Evolutionary conservation across 2,329 filamentous ascomycete species (phyloP), one percentile per base, ranked within the genome.

Genomic region (Penicillium crustosum): DNA sequence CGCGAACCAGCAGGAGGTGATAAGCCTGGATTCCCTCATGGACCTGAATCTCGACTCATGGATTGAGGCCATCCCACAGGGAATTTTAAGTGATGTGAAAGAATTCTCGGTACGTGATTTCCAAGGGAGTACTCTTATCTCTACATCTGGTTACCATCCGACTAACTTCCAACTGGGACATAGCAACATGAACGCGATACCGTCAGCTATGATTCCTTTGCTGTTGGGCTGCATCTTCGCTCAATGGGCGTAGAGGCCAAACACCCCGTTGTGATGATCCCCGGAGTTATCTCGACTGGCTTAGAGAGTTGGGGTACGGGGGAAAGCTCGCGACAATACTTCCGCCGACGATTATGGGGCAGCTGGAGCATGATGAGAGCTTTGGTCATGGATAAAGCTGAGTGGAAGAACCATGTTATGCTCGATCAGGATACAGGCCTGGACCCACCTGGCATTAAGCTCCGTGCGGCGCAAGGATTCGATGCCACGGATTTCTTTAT

Each of bases 341-440:
- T 99, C 75, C 84, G 94, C 61, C 96, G 95, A 78, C 83, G 94
- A 53, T 78, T 99, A 49, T 99, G 94, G 94, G 94, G 94, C 5
- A 96, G 91, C 66, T 99, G 95, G 94, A 96, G 86, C 63, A 99
- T 99, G 94, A 97, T 99, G 92, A 85, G 89, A 49, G 93, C 94
- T 0, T 78, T 99, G 63, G 91, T 99, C 2, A 77, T 96, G 68
- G 94, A 97, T 74, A 97, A 97, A 76, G 88, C 95, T 29, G 83
- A 85, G 35, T 99, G 94, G 94, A 99, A 97, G 80, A 88, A 81
- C 68, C 94, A 99, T 73, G 91, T 99, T 66, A 97, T 97, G 93
- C 83, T 99, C 12, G 94, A 99, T 75, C 93, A 93, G 73, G 76
- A 86, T 38, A 97, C 93, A 0, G 94, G 94, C 0, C 80, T 99